Percentiles rank a stretch among this genome's conserved stretches.
Evolutionary conservation across 345 rosid genomes (phyloP).

Genomic region (Acer campestre): DNA sequence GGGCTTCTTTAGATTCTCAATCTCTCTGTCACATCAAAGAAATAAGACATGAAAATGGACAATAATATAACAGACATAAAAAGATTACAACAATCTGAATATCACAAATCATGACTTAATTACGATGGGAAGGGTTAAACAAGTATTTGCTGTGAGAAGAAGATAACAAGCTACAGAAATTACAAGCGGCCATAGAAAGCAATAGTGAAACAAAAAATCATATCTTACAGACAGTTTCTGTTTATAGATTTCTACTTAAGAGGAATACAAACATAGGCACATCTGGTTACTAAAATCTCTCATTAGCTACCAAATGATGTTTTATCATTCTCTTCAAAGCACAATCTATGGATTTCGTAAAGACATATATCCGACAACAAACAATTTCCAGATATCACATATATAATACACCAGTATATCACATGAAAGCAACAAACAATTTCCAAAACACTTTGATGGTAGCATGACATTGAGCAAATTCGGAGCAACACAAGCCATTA

Average conservation of each 20-base stretch:
- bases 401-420: neutral
- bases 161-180: too few relatives aligned
- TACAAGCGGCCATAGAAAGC: neutral
- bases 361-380: too few relatives aligned
- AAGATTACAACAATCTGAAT: neutral
- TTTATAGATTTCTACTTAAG: neutral
- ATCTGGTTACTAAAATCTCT: neutral
- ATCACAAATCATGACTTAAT: neutral
- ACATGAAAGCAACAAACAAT: neutral
- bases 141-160: too few relatives aligned
- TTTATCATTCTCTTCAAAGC: neutral
- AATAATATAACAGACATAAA: neutral
- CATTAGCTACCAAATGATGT: neutral
- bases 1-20: slow-evolving; percentile 53
- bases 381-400: neutral
- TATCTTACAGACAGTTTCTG: neutral
- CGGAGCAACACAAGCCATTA: neutral
- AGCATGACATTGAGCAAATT: neutral
- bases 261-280: neutral
- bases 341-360: neutral
- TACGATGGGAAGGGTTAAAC: too few relatives aligned
- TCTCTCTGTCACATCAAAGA: slow-evolving; percentile 45
- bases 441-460: neutral
- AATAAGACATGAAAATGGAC: neutral
- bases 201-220: neutral